Base-by-base conservation (phyloP, 768 basidiomycete species). In the Mycena belliarum region DNA sequence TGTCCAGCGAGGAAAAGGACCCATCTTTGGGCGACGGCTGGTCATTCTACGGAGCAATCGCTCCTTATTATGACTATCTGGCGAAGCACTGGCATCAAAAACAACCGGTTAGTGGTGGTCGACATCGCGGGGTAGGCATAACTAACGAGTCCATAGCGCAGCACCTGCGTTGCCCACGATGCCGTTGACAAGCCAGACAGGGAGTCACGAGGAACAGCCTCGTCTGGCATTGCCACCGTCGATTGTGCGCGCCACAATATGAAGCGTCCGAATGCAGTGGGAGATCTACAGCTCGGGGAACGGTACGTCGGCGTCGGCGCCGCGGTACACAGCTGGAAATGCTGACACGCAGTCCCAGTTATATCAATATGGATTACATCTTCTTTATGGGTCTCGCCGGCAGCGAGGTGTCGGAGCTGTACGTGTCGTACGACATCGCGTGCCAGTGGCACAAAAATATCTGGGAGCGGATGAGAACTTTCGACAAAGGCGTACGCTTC, bases 221-320 rank as follows among this genome's bases (percentile, higher is more conserved):
- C 63, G 0, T 68, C 61, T 0, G 65, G 69, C 0, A 52, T 70
- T 0, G 69, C 64, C 0, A 58, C 49, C 0, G 47, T 64, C 0
- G 55, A 54, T n/a, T 70, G 69, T 23, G 54, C 59, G 2, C 60
- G 60, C 16, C 63, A 65, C 41, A 52, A 57, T 37, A 48, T 63
- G 24, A 42, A 47, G 8, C 59, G 48, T 14, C 59, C n/a, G n/a
- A n/a, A n/a, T n/a, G n/a, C n/a, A n/a, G n/a, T n/a, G n/a, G n/a
- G n/a, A n/a, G n/a, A n/a, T 29, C 40, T 65, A 16, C 65, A 65
- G 33, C 47, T 52, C 6, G 65, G 65, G 3, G 65, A 65, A 38
- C 46, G 65, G 65, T 65, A 49, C 23, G 40, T 61, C 56, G n/a
- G n/a, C 16, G 5, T 9, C 21, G 9, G 11, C 40, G n/a, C 43